Evolutionary conservation across 345 rosid genomes (phyloP), one percentile per base, ranked within the genome.

Genomic region (Populus ilicifolia): DNA sequence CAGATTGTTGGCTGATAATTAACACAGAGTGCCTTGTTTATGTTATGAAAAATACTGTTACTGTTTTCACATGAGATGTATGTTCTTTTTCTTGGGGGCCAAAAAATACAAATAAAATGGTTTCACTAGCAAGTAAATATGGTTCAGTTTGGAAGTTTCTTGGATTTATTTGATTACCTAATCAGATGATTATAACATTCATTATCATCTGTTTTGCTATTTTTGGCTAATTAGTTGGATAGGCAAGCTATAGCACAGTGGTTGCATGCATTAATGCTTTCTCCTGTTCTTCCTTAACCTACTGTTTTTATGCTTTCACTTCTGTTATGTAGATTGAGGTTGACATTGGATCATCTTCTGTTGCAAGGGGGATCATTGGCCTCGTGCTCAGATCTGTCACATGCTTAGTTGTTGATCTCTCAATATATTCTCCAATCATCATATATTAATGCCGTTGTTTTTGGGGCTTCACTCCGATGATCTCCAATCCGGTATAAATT

Each of bases 271-370:
- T 20, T 52, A 72, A 30, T 71, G 59, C 61, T 68, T 80, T 73
- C 63, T 50, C 33, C 52, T 52, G 33, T 4, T 67, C 33, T 20
- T 66, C 35, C 29, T 5, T 62, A 63, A 62, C 36, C 61, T 61
- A 21, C 41, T 59, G 13, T 62, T 65, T 27, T 17, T 29, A 70
- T 68, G 73, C 68, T 30, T 33, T 68, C 69, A 70, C 21, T 36
- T n/a, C 67, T 80, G 39, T 68, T 35, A 20, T 87, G 86, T 90
- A 96, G 99, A 91, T 93, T 64, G 99, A 93, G 82, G 99, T 96
- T 75, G 98, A 92, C 83, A 93, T 96, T 74, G 99, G 98, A 77
- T 78, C 99, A 75, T 96, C 99, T n/a, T 92, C 99, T 14, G 99
- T 96, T n/a, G 99, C 99, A 29, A 88, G 93, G 43, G 62, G 97